Percentiles rank a stretch among this genome's conserved stretches.
Evolutionary conservation across 2,329 filamentous ascomycete genomes (phyloP).

Genomic region (Stachybotrys echinatus): DNA sequence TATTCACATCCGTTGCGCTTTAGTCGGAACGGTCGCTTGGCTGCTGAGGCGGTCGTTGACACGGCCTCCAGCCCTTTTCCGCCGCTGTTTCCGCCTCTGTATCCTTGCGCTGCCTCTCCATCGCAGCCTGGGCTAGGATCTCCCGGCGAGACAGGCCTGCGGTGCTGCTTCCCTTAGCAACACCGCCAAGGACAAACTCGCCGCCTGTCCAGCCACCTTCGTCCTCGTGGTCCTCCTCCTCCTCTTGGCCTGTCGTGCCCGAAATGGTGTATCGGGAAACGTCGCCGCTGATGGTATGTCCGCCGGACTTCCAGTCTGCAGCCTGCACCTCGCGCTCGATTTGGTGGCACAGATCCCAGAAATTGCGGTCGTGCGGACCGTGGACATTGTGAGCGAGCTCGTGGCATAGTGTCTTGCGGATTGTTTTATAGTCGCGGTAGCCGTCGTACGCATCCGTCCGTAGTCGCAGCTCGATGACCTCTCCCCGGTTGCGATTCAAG

Average conservation of each 20-base stretch:
- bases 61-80: conserved; percentile 21
- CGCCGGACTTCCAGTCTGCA: conserved; percentile 72
- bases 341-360: conserved; percentile 83
- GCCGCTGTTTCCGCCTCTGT: conserved; percentile 24
- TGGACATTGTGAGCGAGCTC: conserved; percentile 92
- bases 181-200: conserved; percentile 66
- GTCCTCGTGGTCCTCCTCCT: conserved; percentile 55
- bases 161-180: conserved; percentile 28
- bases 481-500: conserved; percentile 79
- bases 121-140: conserved; percentile 55
- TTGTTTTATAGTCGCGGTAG: conserved; percentile 87
- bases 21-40: conserved; percentile 8
- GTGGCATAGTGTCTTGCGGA: conserved; percentile 88
- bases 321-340: conserved; percentile 83
- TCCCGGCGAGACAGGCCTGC: conserved; percentile 62
- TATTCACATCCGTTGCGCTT: too few relatives aligned
- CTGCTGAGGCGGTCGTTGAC: conserved; percentile 14
- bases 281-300: conserved; percentile 56
- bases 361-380: conserved; percentile 75
- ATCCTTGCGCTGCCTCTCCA: conserved; percentile 28
- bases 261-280: conserved; percentile 54
- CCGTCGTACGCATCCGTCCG: conserved; percentile 94
- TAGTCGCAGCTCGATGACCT: conserved; percentile 84
- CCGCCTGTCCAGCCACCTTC: conserved; percentile 75
- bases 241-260: conserved; percentile 37